Conservation (phyloP, 129 eudicot species). For the Oenanthe sinensis region DNA sequence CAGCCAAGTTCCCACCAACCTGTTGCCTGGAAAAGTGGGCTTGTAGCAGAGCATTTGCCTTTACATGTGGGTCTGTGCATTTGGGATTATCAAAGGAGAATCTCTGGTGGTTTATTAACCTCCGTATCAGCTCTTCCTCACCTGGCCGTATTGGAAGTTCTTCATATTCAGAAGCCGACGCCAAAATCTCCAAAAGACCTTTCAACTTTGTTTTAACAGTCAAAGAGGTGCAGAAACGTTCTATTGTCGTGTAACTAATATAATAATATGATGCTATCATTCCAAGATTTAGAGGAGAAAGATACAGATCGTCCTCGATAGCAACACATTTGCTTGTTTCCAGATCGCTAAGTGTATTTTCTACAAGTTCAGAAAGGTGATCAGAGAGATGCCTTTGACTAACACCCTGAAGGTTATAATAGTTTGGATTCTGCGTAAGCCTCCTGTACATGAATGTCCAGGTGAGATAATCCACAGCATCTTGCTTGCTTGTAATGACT, state of each 20-base stretch:
- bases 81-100: slow-evolving; percentile 70
- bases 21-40: slow-evolving; percentile 88
- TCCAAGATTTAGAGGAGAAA: slow-evolving; percentile 80
- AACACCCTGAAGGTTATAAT: slow-evolving; percentile 89
- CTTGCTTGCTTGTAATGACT: slow-evolving; percentile 74
- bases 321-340: slow-evolving; percentile 75
- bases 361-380: slow-evolving; percentile 83
- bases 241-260: slow-evolving; percentile 78
- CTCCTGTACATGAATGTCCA: slow-evolving; percentile 95
- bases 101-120: slow-evolving; percentile 54
- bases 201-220: slow-evolving; percentile 65
- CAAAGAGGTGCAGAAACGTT: slow-evolving; percentile 66
- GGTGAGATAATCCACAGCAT: slow-evolving; percentile 84
- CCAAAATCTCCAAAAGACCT: slow-evolving; percentile 76
- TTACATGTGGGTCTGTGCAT: slow-evolving; percentile 69
- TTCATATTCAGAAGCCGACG: slow-evolving; percentile 83
- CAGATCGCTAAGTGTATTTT: slow-evolving; percentile 64
- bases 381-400: slow-evolving; percentile 86
- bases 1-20: slow-evolving; percentile 71
- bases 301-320: slow-evolving; percentile 48
- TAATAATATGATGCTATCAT: slow-evolving; percentile 80
- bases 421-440: slow-evolving; percentile 85
- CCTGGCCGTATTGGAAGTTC: slow-evolving; percentile 68
- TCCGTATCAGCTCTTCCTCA: slow-evolving; percentile 64
- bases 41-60: slow-evolving; percentile 69